Evolutionary conservation across 805 yeast genomes (phyloP).

Genomic region (Barnettozyma salicaria): DNA sequence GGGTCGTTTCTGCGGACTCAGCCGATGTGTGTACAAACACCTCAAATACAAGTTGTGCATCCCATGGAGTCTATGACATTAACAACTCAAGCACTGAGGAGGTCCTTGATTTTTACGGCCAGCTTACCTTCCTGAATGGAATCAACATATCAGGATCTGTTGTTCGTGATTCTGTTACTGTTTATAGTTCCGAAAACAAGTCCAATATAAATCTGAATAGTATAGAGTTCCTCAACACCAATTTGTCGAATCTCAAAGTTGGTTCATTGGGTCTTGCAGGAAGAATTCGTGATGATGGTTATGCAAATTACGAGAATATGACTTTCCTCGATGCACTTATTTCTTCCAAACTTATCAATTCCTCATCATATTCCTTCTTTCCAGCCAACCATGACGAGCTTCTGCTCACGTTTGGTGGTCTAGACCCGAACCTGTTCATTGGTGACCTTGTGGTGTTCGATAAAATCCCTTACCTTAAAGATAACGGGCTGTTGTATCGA

Average conservation of each 20-base stretch:
- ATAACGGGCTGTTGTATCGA: constrained; percentile 14
- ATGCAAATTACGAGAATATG: constrained; percentile 1
- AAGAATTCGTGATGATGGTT: constrained; percentile 7
- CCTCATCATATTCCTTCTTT: constrained; percentile 42
- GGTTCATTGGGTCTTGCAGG: constrained; percentile 47
- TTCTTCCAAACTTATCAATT: constrained; percentile 26
- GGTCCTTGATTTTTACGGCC: background rate
- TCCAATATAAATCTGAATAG: constrained; percentile 17
- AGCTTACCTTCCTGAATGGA: constrained; percentile 12
- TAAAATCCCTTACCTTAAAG: constrained; percentile 38
- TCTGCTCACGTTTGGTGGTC: constrained; percentile 53
- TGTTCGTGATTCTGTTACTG: constrained; percentile 10
- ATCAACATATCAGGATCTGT: constrained; percentile 18
- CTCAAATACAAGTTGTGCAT: constrained; percentile 10
- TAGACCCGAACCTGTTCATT: constrained; percentile 39
- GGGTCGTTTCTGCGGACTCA: constrained; percentile 23
- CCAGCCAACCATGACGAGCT: constrained; percentile 11
- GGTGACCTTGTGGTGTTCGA: constrained; percentile 47
- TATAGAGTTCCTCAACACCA: constrained; percentile 33
- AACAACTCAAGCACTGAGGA: constrained; percentile 7
- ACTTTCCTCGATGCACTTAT: constrained; percentile 32
- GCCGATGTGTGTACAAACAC: background rate
- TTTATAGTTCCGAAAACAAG: constrained; percentile 2
- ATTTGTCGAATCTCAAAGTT: constrained; percentile 30
- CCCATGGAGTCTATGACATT: constrained; percentile 14